These are phyloP conservation scores for Solanum appendiculatum DNA, from an alignment of 257 asterid genomes.

Conservation along the genomic window DNA sequence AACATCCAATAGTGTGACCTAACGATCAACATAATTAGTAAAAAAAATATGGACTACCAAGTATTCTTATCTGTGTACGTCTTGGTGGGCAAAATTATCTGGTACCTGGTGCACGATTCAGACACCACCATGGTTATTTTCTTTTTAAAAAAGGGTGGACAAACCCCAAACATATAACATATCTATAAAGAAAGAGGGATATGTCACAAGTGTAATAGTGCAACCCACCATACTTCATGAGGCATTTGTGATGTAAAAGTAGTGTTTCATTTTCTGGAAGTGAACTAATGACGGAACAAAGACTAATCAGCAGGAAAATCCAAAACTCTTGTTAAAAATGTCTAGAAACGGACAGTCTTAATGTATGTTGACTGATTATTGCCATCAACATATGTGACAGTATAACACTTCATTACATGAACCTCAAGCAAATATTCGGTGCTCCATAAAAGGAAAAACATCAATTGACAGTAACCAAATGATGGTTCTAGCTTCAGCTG, in stretches of 20 bases:
- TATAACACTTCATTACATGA: neutral
- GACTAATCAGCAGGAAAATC: neutral
- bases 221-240: neutral
- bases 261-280: neutral
- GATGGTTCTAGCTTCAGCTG: neutral
- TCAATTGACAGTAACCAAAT: neutral
- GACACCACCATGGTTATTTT: neutral
- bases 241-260: neutral
- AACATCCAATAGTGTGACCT: neutral
- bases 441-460: neutral
- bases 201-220: neutral
- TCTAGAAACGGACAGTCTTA: neutral
- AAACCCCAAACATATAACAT: neutral
- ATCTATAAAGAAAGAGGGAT: neutral
- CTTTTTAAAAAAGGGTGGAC: neutral
- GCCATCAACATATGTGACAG: neutral
- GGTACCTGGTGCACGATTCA: neutral
- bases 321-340: neutral
- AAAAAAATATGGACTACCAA: neutral
- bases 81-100: neutral
- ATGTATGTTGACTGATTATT: neutral
- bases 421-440: neutral
- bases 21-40: neutral
- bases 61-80: neutral
- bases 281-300: neutral